phyloP scores from a whole-genome alignment of 148 eudicot genomes.

The Rhododendron kiyosumense region DNA sequence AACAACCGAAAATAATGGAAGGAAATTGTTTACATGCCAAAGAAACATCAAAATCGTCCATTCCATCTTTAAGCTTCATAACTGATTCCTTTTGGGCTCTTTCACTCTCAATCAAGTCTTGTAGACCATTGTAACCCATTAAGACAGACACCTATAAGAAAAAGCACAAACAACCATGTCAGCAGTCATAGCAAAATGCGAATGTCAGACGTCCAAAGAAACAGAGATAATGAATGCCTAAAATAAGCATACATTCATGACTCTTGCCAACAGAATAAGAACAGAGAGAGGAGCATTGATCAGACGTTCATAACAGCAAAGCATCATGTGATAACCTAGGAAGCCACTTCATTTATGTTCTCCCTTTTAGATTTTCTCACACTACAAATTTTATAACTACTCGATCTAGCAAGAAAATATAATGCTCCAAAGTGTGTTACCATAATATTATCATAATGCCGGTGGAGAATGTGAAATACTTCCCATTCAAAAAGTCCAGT shows the following conservation, averaged over 20 bases:
- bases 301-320: not conserved
- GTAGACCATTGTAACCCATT: constrained; percentile 47
- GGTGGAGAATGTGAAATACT: not conserved
- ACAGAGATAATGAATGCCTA: constrained; percentile 7
- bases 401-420: not conserved
- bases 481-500: not conserved
- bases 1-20: constrained; percentile 64
- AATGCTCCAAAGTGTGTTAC: not conserved
- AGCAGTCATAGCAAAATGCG: not conserved
- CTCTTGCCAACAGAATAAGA: constrained; percentile 3
- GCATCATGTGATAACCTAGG: not conserved
- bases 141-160: constrained; percentile 56
- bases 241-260: constrained; percentile 4
- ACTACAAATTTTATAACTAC: not conserved
- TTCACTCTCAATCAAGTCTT: constrained; percentile 38
- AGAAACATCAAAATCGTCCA: constrained; percentile 39
- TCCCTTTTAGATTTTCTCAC: not conserved
- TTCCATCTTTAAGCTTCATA: constrained; percentile 24
- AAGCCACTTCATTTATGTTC: not conserved
- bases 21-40: constrained; percentile 63
- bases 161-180: constrained; percentile 4
- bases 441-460: not conserved
- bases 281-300: not conserved
- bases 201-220: not conserved
- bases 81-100: constrained; percentile 23